phyloP scores from a whole-genome alignment of 1,284 basidiomycete genomes.

The Sanghuangporus weigelae region DNA sequence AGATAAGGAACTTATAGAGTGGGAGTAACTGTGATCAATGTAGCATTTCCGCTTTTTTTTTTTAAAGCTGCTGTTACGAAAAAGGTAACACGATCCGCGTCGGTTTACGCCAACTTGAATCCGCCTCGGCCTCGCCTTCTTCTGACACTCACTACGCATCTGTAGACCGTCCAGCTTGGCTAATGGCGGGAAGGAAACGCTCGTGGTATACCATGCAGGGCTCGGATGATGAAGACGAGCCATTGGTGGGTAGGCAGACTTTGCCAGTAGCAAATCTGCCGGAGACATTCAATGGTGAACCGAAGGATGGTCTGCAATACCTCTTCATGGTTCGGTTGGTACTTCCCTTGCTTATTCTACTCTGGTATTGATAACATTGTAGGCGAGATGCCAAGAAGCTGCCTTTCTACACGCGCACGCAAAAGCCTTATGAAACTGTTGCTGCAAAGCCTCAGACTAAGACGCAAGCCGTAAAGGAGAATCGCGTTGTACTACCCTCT shows the following conservation, averaged over 20 bases:
- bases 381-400: slow-evolving; percentile 64
- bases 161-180: too few relatives aligned
- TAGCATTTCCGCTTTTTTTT: not conserved
- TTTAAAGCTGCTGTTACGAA: too few relatives aligned
- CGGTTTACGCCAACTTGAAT: too few relatives aligned
- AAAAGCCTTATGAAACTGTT: slow-evolving; percentile 57
- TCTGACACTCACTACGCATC: too few relatives aligned
- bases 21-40: not conserved
- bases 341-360: slow-evolving; percentile 3
- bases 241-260: slow-evolving; percentile 54
- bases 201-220: slow-evolving; percentile 40
- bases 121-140: not conserved
- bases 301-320: slow-evolving; percentile 73
- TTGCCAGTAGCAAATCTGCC: slow-evolving; percentile 73
- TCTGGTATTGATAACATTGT: slow-evolving; percentile 2
- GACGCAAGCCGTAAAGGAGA: slow-evolving; percentile 19
- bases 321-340: slow-evolving; percentile 72
- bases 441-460: slow-evolving; percentile 22
- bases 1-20: not conserved
- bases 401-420: slow-evolving; percentile 54
- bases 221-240: slow-evolving; percentile 43
- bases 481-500: slow-evolving; percentile 45
- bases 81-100: too few relatives aligned
- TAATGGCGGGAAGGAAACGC: slow-evolving; percentile 39
- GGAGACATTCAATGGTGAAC: slow-evolving; percentile 54